A percentile compares a stretch with the other conserved stretches of the same genome.
These are phyloP conservation scores for Globisporangium nunn DNA, from an alignment of 352 stramenopile species.

Conservation along the genomic window DNA sequence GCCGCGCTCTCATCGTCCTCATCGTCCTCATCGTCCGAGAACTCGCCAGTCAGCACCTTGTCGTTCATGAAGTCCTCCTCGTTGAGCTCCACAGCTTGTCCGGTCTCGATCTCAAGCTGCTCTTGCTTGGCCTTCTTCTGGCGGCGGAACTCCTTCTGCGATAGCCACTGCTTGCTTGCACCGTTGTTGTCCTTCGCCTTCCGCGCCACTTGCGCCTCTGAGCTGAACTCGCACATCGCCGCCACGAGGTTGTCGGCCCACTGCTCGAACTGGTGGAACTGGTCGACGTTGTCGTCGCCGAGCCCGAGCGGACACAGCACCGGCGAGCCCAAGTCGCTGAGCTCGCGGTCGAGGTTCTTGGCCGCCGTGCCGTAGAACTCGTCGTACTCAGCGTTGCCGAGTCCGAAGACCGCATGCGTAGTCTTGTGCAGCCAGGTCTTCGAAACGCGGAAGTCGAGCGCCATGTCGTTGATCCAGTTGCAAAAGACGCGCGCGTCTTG, in stretches of 20 bases:
- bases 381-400: conserved; percentile 87
- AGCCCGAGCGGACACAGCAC: conserved; percentile 53
- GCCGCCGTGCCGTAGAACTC: conserved; percentile 81
- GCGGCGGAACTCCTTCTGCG: conserved; percentile 78
- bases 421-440: conserved; percentile 72
- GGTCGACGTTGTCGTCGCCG: conserved; percentile 81
- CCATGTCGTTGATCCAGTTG: conserved; percentile 85
- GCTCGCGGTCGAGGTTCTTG: conserved; percentile 56
- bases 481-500: conserved; percentile 77
- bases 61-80: conserved; percentile 87
- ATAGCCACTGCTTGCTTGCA: conserved; percentile 44
- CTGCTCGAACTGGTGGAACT: conserved; percentile 70
- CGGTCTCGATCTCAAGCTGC: conserved; percentile 34
- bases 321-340: conserved; percentile 57
- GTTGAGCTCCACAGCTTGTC: conserved; percentile 55
- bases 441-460: conserved; percentile 84
- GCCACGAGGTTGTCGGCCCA: conserved; percentile 79
- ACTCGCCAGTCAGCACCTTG: conserved; percentile 62
- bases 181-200: neutral
- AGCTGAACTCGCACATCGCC: conserved; percentile 72
- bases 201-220: conserved; percentile 20
- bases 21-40: conserved; percentile 60
- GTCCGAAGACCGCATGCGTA: conserved; percentile 74
- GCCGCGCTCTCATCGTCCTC: conserved; percentile 15
- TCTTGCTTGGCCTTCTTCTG: conserved; percentile 77